A percentile compares a stretch with the other conserved stretches of the same genome.
Evolutionary conservation across 306 rosid genomes (phyloP).

Genomic region (Vigna radiata): DNA sequence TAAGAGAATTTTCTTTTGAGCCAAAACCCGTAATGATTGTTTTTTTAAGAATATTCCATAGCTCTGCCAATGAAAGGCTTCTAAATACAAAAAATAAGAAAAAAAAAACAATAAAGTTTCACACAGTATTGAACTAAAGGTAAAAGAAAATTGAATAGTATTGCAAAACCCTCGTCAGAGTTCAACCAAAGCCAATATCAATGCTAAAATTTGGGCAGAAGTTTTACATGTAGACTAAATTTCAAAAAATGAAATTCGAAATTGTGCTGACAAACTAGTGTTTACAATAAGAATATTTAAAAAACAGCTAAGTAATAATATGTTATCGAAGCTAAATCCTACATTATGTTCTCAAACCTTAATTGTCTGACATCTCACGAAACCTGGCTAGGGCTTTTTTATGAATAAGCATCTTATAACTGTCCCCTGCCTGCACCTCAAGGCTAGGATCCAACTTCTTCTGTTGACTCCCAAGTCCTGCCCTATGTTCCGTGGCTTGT

Average conservation of each 20-base stretch:
- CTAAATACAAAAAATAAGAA: neutral
- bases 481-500: slow-evolving; percentile 77
- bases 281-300: slow-evolving; percentile 37
- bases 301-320: slow-evolving; percentile 37
- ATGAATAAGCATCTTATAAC: slow-evolving; percentile 89
- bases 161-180: slow-evolving; percentile 5
- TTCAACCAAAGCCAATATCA: slow-evolving; percentile 26
- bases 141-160: slow-evolving; percentile 15
- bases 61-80: neutral
- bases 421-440: slow-evolving; percentile 91
- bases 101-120: neutral
- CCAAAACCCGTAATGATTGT: neutral
- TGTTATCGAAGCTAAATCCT: slow-evolving; percentile 41
- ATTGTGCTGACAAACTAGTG: slow-evolving; percentile 40
- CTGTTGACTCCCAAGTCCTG: slow-evolving; percentile 97
- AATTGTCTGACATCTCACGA: slow-evolving; percentile 75
- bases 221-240: slow-evolving; percentile 5
- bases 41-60: neutral
- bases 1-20: neutral
- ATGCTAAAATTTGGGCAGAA: neutral
- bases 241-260: slow-evolving; percentile 31
- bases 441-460: slow-evolving; percentile 87
- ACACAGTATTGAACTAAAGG: slow-evolving; percentile 8
- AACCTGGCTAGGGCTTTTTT: slow-evolving; percentile 97
- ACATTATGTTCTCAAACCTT: slow-evolving; percentile 35